Evolutionary conservation across 2,329 filamentous ascomycete species (phyloP).

Genomic region (Penicillium sp.): DNA sequence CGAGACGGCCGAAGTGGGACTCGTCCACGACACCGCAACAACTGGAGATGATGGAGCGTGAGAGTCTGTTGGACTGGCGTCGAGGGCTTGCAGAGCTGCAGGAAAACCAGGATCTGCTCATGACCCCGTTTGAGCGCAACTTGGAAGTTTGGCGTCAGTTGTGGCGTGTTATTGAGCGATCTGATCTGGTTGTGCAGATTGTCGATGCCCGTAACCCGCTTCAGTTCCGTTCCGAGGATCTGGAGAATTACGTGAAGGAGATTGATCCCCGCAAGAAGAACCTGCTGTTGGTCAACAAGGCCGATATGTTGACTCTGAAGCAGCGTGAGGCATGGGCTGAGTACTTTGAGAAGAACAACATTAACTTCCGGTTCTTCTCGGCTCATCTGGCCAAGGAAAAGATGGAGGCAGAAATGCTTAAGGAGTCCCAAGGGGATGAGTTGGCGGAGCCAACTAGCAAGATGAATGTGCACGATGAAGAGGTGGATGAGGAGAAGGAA

Average conservation of each 20-base stretch:
- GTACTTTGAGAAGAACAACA: slow-evolving; percentile 77
- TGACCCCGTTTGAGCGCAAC: slow-evolving; percentile 98
- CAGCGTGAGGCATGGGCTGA: slow-evolving; percentile 85
- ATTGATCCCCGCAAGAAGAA: slow-evolving; percentile 88
- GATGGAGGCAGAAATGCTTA: slow-evolving; percentile 71
- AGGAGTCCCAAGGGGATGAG: slow-evolving; percentile 50
- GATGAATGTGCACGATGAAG: slow-evolving; percentile 50
- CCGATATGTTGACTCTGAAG: slow-evolving; percentile 93
- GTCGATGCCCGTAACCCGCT: slow-evolving; percentile 95
- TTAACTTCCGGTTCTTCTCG: slow-evolving; percentile 96
- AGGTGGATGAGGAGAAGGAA: slow-evolving; percentile 37
- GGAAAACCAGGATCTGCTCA: slow-evolving; percentile 88
- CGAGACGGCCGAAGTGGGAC: slow-evolving; percentile 88
- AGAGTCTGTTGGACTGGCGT: slow-evolving; percentile 84
- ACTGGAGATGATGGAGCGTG: slow-evolving; percentile 76
- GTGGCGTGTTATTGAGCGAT: slow-evolving; percentile 97
- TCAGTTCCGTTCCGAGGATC: slow-evolving; percentile 89
- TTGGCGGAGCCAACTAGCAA: slow-evolving; percentile 53
- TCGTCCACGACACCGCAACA: slow-evolving; percentile 79
- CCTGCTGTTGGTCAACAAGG: slow-evolving; percentile 93
- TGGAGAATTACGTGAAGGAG: slow-evolving; percentile 93
- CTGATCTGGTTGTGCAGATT: slow-evolving; percentile 95
- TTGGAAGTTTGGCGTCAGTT: slow-evolving; percentile 96
- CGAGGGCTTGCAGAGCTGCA: slow-evolving; percentile 88
- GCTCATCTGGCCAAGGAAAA: slow-evolving; percentile 87